Evolutionary conservation across 116 monocot species (phyloP), one percentile per base, ranked within the genome.

Genomic region (Dioscorea cayenensis): DNA sequence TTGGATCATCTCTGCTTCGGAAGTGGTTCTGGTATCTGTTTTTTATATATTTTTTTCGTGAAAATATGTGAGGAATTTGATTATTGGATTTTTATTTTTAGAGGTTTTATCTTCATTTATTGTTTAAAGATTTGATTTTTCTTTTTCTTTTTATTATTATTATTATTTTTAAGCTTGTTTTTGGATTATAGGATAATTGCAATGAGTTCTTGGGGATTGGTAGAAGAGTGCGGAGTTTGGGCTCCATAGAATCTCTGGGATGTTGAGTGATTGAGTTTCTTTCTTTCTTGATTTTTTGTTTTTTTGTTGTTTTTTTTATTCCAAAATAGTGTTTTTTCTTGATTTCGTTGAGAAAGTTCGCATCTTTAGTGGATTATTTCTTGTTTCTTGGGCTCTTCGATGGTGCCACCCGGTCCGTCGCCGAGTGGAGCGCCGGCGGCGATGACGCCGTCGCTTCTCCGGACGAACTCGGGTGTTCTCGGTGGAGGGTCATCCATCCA

Each of bases 351-450:
- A 19, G 29, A 65, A 65, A 65, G 18, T 35, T 65, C 65, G 4
- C 27, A 22, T 9, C 7, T 62, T 62, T 27, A 2, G 55, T 55
- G 55, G 22, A 6, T 62, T 62, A 4, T 62, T 62, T 20, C 18
- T 62, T 49, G 28, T 8, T 28, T 49, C 36, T 37, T 17, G 29
- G 6, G 35, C 3, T 43, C 32, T 28, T 19, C 28, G 49, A 97
- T 97, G 97, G 79, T 97, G 75, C 94, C 90, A 0, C 88, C 94
- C 3, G 90, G 94, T 66, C 82, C 77, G 65, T 84, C 90, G 3
- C 86, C 87, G 1, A 90, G 90, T 0, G 83, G 94, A 14, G 78
- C 79, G 28, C 89, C 81, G 43, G 51, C 83, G 5, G 81, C 32
- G 32, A 32, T 80, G 14, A 28, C 70, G 2, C 63, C 78, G 3